These are phyloP conservation scores for Hydrangea macrophylla DNA, from an alignment of 148 eudicot species.

Conservation along the genomic window DNA sequence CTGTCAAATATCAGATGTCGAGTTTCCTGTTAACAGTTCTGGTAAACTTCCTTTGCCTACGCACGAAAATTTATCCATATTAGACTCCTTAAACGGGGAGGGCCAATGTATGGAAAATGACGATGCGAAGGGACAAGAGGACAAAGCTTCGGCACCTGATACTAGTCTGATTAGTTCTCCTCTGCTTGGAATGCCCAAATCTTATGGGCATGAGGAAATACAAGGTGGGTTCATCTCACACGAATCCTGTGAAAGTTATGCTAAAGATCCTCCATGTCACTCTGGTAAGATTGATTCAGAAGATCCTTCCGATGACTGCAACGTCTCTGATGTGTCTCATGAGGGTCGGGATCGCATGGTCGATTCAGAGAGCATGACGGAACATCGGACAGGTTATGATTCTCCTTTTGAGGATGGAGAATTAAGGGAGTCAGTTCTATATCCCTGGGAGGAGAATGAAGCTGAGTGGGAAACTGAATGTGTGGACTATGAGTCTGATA, in stretches of 20 bases:
- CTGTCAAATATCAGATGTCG: conserved; percentile 18
- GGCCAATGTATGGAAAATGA: conserved; percentile 13
- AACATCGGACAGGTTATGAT: conserved; percentile 47
- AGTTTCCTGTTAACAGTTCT: conserved; percentile 13
- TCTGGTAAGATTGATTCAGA: too few species aligned
- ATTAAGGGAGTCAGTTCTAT: conserved; percentile 45
- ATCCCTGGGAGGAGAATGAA: conserved; percentile 51
- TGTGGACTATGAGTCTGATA: conserved; percentile 58
- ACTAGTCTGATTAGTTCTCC: conserved; percentile 3
- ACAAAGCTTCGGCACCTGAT: conserved; percentile 8
- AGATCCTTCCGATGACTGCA: conserved; percentile 8
- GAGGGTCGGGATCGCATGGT: conserved; percentile 20
- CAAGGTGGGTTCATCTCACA: too few species aligned
- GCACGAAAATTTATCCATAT: conserved; percentile 15
- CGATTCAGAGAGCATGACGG: conserved; percentile 18
- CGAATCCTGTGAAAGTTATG: too few species aligned
- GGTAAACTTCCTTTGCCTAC: conserved; percentile 19
- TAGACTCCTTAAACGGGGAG: conserved; percentile 15
- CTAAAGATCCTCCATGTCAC: conserved; percentile 11
- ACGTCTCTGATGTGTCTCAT: conserved; percentile 29
- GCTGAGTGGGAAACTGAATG: conserved; percentile 50
- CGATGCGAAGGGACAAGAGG: conserved; percentile 11
- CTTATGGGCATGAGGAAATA: too few species aligned
- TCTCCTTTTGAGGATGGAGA: conserved; percentile 82
- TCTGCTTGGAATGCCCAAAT: not conserved